phyloP scores from a whole-genome alignment of 768 basidiomycete species.

The Lenzites betulinus region DNA sequence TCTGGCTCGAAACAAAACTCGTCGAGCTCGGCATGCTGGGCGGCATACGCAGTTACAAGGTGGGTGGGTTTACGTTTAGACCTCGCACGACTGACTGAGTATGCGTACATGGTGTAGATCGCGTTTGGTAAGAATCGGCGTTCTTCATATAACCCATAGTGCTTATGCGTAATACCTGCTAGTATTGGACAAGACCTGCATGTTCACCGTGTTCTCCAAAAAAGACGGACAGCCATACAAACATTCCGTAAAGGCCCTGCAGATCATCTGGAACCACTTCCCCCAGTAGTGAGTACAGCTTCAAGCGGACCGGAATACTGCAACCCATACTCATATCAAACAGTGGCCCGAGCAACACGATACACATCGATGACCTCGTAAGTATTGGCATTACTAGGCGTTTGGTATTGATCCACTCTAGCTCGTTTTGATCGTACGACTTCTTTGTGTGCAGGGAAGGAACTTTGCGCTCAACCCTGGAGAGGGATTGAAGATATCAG shows the following conservation, averaged over 20 bases:
- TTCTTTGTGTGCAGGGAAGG: conserved; percentile 48
- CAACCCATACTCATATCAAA: background rate
- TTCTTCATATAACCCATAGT: too few relatives aligned
- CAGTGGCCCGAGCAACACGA: conserved; percentile 71
- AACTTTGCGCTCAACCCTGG: conserved; percentile 88
- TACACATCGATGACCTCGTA: conserved; percentile 87
- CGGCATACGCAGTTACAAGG: conserved; percentile 67
- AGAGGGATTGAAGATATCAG: conserved; percentile 80
- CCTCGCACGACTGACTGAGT: background rate
- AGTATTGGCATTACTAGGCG: conserved; percentile 17
- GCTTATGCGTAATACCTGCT: conserved; percentile 14
- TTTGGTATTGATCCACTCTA: background rate
- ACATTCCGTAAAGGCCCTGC: conserved; percentile 80
- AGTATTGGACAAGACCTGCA: conserved; percentile 85
- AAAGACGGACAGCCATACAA: conserved; percentile 73
- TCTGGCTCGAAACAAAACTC: conserved; percentile 87
- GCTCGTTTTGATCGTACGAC: background rate
- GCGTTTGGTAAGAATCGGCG: conserved; percentile 52
- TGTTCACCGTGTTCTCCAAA: conserved; percentile 86
- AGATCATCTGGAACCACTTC: conserved; percentile 88
- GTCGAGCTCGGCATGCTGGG: conserved; percentile 87
- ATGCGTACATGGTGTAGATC: conserved; percentile 40
- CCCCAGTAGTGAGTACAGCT: conserved; percentile 62
- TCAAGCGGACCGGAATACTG: conserved; percentile 22
- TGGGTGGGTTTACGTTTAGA: conserved; percentile 27